Conservation (phyloP, 495 filamentous ascomycete genomes). For the Podospora sp. region DNA sequence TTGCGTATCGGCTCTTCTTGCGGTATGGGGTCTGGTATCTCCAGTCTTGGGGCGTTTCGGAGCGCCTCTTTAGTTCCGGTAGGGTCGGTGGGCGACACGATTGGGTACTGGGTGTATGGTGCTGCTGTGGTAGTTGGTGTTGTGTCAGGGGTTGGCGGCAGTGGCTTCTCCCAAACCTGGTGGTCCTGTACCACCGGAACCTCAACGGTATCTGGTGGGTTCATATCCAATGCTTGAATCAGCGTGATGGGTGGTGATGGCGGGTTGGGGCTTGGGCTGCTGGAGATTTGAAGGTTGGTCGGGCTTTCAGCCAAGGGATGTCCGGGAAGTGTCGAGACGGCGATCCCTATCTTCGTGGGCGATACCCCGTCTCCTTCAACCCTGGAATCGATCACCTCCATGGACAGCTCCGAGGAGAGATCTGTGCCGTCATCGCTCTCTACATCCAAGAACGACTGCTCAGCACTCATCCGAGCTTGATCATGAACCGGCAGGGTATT, state of each 20-base stretch:
- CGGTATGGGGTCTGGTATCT: conserved; percentile 33
- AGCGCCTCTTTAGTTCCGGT: conserved; percentile 44
- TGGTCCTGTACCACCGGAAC: conserved; percentile 42
- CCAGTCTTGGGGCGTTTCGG: conserved; percentile 38
- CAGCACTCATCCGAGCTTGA: conserved; percentile 31
- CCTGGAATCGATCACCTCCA: conserved; percentile 59
- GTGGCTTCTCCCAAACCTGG: conserved; percentile 50
- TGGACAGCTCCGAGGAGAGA: conserved; percentile 78
- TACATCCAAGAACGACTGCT: conserved; percentile 66
- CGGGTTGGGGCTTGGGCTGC: conserved; percentile 50
- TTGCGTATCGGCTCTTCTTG: conserved; percentile 12
- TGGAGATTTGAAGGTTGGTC: conserved; percentile 14
- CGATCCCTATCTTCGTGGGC: conserved; percentile 42
- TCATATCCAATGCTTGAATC: conserved; percentile 59
- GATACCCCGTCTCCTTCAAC: conserved; percentile 45
- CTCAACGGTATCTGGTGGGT: conserved; percentile 39
- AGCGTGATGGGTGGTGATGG: conserved; percentile 80
- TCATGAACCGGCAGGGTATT: conserved; percentile 26
- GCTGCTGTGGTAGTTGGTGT: conserved; percentile 48
- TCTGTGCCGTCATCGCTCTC: conserved; percentile 73
- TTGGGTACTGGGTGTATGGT: conserved; percentile 28
- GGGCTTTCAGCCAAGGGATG: conserved; percentile 60
- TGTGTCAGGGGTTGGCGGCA: conserved; percentile 57
- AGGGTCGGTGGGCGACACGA: conserved; percentile 39
- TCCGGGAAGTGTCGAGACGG: conserved; percentile 55